phyloP scores from a whole-genome alignment of 2,329 filamentous ascomycete species.

The Colletotrichum caudatum region DNA sequence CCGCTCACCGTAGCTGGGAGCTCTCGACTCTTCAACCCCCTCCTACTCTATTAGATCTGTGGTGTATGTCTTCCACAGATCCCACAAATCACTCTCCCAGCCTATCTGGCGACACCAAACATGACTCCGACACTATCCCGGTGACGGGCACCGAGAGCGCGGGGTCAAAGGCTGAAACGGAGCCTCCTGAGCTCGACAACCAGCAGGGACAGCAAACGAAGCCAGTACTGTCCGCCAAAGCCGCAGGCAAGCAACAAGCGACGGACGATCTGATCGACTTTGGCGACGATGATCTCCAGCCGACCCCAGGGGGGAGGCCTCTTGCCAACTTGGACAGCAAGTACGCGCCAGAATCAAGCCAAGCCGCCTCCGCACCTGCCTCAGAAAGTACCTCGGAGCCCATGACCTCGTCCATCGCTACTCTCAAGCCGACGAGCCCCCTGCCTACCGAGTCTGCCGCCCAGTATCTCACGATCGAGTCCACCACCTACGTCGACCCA shows the following conservation, averaged over 20 bases:
- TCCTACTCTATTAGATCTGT: slow-evolving; percentile 15
- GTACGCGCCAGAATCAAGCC: slow-evolving; percentile 12
- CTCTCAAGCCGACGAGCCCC: slow-evolving; percentile 60
- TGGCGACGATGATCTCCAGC: slow-evolving; percentile 23
- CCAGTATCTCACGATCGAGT: slow-evolving; percentile 62
- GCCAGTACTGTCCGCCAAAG: slow-evolving; percentile 28
- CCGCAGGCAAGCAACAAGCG: slow-evolving; percentile 35
- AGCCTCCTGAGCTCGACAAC: slow-evolving; percentile 21
- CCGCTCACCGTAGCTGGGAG: slow-evolving; percentile 26
- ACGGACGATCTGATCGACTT: slow-evolving; percentile 41
- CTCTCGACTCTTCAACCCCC: neutral
- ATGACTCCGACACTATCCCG: slow-evolving; percentile 39
- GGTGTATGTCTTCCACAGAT: slow-evolving; percentile 43
- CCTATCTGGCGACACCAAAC: slow-evolving; percentile 32
- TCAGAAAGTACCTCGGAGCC: slow-evolving; percentile 44
- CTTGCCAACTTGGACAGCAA: neutral
- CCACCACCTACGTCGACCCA: slow-evolving; percentile 66
- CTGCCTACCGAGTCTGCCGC: slow-evolving; percentile 52
- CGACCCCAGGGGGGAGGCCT: neutral
- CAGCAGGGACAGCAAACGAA: slow-evolving; percentile 3
- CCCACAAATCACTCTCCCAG: slow-evolving; percentile 25
- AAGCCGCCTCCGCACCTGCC: slow-evolving; percentile 2
- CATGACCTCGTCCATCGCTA: slow-evolving; percentile 62
- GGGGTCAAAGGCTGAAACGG: slow-evolving; percentile 40
- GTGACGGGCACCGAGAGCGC: slow-evolving; percentile 42